phyloP scores from a whole-genome alignment of 495 filamentous ascomycete species.

The Hyphodiscus hymeniophilus region DNA sequence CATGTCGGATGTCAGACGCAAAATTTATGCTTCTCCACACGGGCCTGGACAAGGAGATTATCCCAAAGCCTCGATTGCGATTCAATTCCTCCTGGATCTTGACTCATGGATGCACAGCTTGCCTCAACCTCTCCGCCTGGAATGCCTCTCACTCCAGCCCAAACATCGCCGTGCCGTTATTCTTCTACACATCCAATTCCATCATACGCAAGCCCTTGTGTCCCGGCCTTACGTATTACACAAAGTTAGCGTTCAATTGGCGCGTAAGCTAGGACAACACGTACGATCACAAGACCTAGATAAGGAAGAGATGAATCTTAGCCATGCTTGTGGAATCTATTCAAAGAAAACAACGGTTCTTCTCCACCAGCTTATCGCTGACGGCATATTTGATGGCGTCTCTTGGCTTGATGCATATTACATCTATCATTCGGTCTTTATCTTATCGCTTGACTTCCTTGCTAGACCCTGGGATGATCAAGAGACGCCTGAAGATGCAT shows the following conservation, averaged over 20 bases:
- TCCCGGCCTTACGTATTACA: conserved; percentile 27
- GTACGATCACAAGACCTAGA: conserved; percentile 20
- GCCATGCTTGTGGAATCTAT: conserved; percentile 14
- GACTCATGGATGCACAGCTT: conserved; percentile 31
- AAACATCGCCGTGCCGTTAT: conserved; percentile 24
- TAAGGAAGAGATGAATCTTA: conserved; percentile 17
- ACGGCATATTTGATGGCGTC: conserved; percentile 19
- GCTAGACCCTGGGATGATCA: conserved; percentile 17
- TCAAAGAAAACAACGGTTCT: conserved; percentile 14
- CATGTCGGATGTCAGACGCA: conserved; percentile 13
- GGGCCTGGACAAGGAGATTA: conserved; percentile 9
- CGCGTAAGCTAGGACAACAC: conserved; percentile 16
- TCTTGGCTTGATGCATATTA: conserved; percentile 23
- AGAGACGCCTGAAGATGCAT: conserved; percentile 14
- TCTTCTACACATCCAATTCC: conserved; percentile 28
- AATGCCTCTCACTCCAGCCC: conserved; percentile 12
- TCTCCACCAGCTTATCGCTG: conserved; percentile 13
- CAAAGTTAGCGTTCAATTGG: conserved; percentile 18
- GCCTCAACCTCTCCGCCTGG: conserved; percentile 24
- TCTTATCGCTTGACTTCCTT: conserved; percentile 22
- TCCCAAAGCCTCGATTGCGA: conserved; percentile 10
- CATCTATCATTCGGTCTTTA: conserved; percentile 22
- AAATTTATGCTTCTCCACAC: conserved; percentile 17
- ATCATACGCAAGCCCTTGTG: conserved; percentile 23
- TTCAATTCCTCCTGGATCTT: conserved; percentile 28